Evolutionary conservation across 345 rosid species (phyloP).

Genomic region (Garcia nutans): DNA sequence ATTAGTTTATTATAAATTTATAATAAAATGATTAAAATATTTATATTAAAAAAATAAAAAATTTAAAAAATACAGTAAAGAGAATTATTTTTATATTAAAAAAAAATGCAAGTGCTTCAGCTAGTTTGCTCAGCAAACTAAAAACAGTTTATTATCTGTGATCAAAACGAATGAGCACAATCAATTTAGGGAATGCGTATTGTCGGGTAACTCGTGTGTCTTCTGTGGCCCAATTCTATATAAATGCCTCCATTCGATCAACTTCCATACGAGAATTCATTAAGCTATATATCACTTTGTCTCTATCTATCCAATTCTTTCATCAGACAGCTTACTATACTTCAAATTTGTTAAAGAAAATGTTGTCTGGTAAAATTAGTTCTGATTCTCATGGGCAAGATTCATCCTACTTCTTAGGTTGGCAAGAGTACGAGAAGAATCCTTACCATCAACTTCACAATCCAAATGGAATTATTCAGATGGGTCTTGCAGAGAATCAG

Average conservation of each 20-base stretch:
- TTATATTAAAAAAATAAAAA: too few species aligned
- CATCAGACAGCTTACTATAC: too few species aligned
- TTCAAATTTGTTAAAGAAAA: not conserved
- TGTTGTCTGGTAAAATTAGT: slow-evolving; percentile 21
- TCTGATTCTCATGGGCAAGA: slow-evolving; percentile 26
- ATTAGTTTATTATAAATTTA: too few species aligned
- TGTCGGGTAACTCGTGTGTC: not conserved
- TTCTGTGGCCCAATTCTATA: not conserved
- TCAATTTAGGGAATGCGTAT: not conserved
- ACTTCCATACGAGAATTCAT: too few species aligned
- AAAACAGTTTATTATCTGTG: not conserved
- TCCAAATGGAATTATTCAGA: slow-evolving; percentile 39
- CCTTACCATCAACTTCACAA: slow-evolving; percentile 29
- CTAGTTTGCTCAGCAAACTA: too few species aligned
- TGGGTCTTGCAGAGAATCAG: slow-evolving; percentile 46
- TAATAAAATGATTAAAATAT: too few species aligned
- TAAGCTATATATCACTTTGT: too few species aligned
- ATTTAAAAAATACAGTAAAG: too few species aligned
- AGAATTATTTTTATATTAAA: too few species aligned
- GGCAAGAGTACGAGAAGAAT: slow-evolving; percentile 36
- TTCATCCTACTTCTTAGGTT: slow-evolving; percentile 34
- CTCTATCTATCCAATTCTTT: too few species aligned
- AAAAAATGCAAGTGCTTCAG: too few species aligned
- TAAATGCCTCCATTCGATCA: not conserved
- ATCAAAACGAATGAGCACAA: slow-evolving; percentile 6